phyloP scores from a whole-genome alignment of 352 stramenopile genomes.

The Phytophthora agathidicida region DNA sequence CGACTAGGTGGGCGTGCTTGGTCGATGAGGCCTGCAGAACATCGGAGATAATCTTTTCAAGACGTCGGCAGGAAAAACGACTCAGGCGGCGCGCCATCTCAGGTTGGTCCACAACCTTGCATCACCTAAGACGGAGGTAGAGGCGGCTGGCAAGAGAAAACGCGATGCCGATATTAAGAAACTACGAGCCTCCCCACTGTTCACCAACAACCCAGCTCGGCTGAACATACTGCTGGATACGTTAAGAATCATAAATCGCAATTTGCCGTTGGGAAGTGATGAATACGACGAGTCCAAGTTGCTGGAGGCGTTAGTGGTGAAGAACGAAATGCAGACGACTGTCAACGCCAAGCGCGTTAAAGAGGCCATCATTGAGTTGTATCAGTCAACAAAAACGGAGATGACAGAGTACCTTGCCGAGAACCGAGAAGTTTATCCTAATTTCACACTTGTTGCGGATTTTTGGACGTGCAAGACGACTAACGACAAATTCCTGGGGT shows the following conservation, averaged over 20 bases:
- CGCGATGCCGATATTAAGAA: conserved; percentile 10
- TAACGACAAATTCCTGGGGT: conserved; percentile 24
- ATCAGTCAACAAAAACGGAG: neutral
- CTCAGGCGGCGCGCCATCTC: neutral
- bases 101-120: neutral
- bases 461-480: conserved; percentile 11
- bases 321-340: neutral
- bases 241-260: conserved; percentile 12
- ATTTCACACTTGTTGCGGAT: conserved; percentile 24
- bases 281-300: conserved; percentile 14
- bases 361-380: conserved; percentile 11
- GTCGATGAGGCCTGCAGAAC: conserved; percentile 1
- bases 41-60: conserved; percentile 2
- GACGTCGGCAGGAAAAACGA: conserved; percentile 7
- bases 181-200: neutral
- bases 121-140: conserved; percentile 5
- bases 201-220: neutral
- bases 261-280: neutral
- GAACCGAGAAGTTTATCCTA: conserved; percentile 4
- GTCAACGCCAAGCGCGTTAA: neutral
- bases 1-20: neutral
- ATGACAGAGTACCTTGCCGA: conserved; percentile 1
- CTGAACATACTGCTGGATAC: conserved; percentile 13
- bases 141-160: conserved; percentile 3
- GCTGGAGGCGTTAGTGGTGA: neutral